phyloP scores from a whole-genome alignment of 768 basidiomycete species.

The Leucosporidium scottii region DNA sequence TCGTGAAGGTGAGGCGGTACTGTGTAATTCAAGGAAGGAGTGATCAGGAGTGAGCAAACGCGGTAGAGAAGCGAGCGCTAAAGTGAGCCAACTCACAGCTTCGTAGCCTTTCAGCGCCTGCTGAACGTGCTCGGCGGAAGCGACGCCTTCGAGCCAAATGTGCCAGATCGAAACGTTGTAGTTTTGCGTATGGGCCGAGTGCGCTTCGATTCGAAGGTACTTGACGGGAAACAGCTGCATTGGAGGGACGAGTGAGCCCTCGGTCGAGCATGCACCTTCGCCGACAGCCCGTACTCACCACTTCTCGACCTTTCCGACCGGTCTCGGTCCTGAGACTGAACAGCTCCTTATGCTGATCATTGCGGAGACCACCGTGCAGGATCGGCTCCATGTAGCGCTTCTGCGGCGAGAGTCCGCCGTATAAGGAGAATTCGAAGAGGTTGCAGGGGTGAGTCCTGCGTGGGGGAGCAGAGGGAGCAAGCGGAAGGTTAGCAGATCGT shows the following conservation, averaged over 20 bases:
- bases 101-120: background rate
- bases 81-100: background rate
- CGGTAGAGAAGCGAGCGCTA: too few species aligned
- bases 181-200: conserved; percentile 7
- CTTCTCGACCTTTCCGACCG: background rate
- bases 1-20: background rate
- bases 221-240: conserved; percentile 16
- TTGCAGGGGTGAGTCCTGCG: conserved; percentile 34
- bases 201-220: conserved; percentile 25
- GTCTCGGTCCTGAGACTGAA: conserved; percentile 3
- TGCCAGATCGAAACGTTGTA: conserved; percentile 33
- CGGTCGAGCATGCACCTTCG: too few species aligned
- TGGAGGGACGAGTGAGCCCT: too few species aligned
- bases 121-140: background rate
- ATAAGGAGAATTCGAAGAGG: conserved; percentile 29
- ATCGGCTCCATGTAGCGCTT: conserved; percentile 30
- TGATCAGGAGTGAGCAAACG: too few species aligned
- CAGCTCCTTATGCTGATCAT: conserved; percentile 27
- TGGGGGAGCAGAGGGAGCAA: background rate
- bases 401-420: conserved; percentile 29
- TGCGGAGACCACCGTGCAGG: conserved; percentile 22
- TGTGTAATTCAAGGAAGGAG: background rate
- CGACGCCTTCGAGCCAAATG: conserved; percentile 22
- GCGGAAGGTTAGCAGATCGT: too few species aligned
- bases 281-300: background rate